phyloP scores from a whole-genome alignment of 169 alveolate species.

The Perkinsus olseni region DNA sequence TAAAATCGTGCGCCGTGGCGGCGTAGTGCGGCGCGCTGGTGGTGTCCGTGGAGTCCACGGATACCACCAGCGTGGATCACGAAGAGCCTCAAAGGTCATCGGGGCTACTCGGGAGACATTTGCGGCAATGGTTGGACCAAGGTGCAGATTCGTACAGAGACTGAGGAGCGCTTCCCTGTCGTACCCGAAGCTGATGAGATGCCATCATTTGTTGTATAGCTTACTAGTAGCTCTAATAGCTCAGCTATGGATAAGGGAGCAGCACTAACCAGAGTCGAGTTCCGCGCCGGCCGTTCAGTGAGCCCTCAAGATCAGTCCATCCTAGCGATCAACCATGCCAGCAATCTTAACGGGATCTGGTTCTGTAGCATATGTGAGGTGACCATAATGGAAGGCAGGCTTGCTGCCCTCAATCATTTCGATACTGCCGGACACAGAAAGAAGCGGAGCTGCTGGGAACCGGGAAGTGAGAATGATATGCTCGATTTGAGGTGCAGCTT shows the following conservation, averaged over 20 bases:
- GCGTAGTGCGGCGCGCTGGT: no score
- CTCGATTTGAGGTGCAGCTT: background rate
- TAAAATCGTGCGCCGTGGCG: no score
- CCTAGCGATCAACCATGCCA: background rate
- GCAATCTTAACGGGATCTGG: background rate
- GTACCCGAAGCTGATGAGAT: no score
- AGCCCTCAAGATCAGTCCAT: background rate
- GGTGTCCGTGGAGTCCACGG: no score
- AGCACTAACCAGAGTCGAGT: background rate
- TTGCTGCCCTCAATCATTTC: background rate
- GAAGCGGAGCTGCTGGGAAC: background rate
- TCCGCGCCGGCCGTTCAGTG: background rate
- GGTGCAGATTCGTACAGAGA: no score
- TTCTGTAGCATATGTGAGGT: background rate
- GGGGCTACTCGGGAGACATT: no score
- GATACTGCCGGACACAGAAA: background rate
- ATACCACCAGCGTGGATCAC: no score
- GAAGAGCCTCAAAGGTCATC: no score
- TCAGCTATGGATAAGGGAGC: background rate
- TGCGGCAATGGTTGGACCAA: no score
- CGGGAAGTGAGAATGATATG: background rate
- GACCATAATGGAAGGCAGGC: background rate
- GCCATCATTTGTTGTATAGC: no score
- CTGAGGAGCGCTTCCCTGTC: no score
- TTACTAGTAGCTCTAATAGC: background rate